A percentile compares a stretch with the other conserved stretches of the same genome.
phyloP scores from a whole-genome alignment of 1,139 yeast species.

The Geotrichum candidum region DNA sequence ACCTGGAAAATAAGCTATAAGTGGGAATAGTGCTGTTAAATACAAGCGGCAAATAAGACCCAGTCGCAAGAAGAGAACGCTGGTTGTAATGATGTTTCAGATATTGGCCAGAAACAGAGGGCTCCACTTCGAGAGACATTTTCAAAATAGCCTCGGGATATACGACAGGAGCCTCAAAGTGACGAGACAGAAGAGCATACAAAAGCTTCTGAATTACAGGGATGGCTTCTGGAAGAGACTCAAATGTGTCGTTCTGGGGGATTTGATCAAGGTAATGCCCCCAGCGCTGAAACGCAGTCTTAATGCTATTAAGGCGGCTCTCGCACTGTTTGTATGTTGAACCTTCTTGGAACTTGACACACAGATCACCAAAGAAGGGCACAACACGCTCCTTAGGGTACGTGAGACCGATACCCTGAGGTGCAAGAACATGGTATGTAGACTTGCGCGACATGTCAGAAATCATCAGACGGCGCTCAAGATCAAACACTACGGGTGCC shows the following conservation, averaged over 20 bases:
- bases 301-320: conserved; percentile 59
- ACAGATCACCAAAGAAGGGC: conserved; percentile 86
- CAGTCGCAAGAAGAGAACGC: conserved; percentile 47
- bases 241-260: conserved; percentile 37
- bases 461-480: conserved; percentile 67
- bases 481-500: conserved; percentile 90
- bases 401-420: conserved; percentile 76
- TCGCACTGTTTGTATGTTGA: conserved; percentile 55
- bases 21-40: conserved; percentile 51
- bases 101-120: conserved; percentile 41
- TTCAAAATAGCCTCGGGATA: conserved; percentile 33
- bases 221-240: conserved; percentile 30
- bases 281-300: conserved; percentile 79
- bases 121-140: conserved; percentile 43
- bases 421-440: conserved; percentile 73
- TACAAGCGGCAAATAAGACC: conserved; percentile 55
- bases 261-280: conserved; percentile 51
- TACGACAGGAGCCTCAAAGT: conserved; percentile 27
- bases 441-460: conserved; percentile 44
- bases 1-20: conserved; percentile 50
- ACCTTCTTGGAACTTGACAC: conserved; percentile 37
- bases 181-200: conserved; percentile 33
- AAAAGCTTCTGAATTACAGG: conserved; percentile 34
- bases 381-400: conserved; percentile 75
- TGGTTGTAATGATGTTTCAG: conserved; percentile 40